These are phyloP conservation scores for Fabrea salina DNA, from an alignment of 169 alveolate genomes.

Conservation along the genomic window DNA sequence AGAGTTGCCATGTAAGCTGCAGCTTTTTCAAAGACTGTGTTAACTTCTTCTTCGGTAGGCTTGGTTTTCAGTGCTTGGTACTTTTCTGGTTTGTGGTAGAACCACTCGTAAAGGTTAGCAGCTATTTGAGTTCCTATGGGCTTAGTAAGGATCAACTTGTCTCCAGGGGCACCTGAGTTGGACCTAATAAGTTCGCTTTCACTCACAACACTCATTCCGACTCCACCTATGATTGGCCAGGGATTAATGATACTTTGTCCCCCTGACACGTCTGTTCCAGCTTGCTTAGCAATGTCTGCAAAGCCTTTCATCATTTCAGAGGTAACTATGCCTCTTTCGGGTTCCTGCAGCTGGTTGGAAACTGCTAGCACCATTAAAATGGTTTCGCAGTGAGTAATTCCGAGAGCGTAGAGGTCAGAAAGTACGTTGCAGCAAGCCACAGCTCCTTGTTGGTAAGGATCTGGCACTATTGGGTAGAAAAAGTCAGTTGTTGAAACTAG, in stretches of 20 bases:
- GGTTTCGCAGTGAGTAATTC: slow-evolving; percentile 64
- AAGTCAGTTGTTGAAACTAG: slow-evolving; percentile 79
- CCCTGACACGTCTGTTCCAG: slow-evolving; percentile 76
- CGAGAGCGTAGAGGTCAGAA: slow-evolving; percentile 85
- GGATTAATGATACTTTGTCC: slow-evolving; percentile 83
- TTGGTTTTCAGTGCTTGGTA: slow-evolving; percentile 32
- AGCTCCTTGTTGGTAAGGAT: slow-evolving; percentile 83
- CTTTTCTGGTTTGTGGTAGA: slow-evolving; percentile 35
- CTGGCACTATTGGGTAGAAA: slow-evolving; percentile 81
- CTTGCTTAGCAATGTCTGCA: slow-evolving; percentile 73
- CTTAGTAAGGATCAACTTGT: slow-evolving; percentile 76
- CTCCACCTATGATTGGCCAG: slow-evolving; percentile 86
- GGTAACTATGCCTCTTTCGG: slow-evolving; percentile 64
- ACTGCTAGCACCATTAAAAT: slow-evolving; percentile 79
- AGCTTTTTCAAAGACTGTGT: slow-evolving; percentile 53
- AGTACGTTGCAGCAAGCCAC: slow-evolving; percentile 81
- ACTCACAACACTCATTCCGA: slow-evolving; percentile 66
- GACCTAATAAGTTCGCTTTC: slow-evolving; percentile 65
- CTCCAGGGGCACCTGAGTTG: slow-evolving; percentile 72
- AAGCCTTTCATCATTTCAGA: slow-evolving; percentile 76
- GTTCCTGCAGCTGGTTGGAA: slow-evolving; percentile 54
- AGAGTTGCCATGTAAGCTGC: slow-evolving; percentile 70
- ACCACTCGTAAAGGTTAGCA: slow-evolving; percentile 66
- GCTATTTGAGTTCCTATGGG: slow-evolving; percentile 83
- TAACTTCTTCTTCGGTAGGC: slow-evolving; percentile 43